A percentile compares a stretch with the other conserved stretches of the same genome.
These are phyloP conservation scores for Wilcoxina mikolae DNA, from an alignment of 495 filamentous ascomycete species.

Conservation along the genomic window DNA sequence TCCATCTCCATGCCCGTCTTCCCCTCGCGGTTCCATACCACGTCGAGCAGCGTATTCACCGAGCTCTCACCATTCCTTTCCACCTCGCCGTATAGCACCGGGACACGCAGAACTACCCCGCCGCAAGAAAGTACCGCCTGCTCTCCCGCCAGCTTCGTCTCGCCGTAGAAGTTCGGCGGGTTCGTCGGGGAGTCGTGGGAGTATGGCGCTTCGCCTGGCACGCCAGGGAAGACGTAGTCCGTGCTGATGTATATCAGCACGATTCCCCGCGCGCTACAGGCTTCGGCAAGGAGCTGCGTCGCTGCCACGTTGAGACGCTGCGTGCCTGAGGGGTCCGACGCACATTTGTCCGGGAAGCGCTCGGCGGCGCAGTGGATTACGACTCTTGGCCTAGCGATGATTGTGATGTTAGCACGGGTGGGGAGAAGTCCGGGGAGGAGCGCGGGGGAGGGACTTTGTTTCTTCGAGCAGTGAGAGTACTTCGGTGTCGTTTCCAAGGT, in stretches of 20 bases:
- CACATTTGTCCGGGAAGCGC: constrained; percentile 72
- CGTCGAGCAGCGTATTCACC: constrained; percentile 64
- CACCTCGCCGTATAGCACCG: constrained; percentile 65
- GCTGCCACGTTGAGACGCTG: constrained; percentile 62
- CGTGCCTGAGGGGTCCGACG: constrained; percentile 60
- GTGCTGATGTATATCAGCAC: constrained; percentile 86
- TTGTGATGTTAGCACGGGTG: not conserved
- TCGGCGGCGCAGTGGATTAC: constrained; percentile 90
- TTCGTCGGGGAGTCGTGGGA: constrained; percentile 45
- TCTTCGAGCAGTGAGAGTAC: constrained; percentile 49
- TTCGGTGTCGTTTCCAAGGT: constrained; percentile 47
- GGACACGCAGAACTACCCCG: constrained; percentile 60
- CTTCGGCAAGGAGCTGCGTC: constrained; percentile 48
- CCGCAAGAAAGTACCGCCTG: constrained; percentile 48
- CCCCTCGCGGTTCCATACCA: constrained; percentile 52
- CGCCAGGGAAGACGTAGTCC: constrained; percentile 84
- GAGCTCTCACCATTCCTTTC: constrained; percentile 58
- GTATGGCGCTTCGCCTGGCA: constrained; percentile 65
- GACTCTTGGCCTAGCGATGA: constrained; percentile 50
- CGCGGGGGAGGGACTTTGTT: constrained; percentile 39
- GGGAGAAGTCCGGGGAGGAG: not conserved
- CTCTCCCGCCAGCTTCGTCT: constrained; percentile 79
- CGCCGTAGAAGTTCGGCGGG: constrained; percentile 75
- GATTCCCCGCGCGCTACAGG: constrained; percentile 46
- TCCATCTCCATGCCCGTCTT: constrained; percentile 58